Evolutionary conservation across 768 basidiomycete species (phyloP), one percentile per base, ranked within the genome.

Genomic region (Agaricus sinodeliciosus): DNA sequence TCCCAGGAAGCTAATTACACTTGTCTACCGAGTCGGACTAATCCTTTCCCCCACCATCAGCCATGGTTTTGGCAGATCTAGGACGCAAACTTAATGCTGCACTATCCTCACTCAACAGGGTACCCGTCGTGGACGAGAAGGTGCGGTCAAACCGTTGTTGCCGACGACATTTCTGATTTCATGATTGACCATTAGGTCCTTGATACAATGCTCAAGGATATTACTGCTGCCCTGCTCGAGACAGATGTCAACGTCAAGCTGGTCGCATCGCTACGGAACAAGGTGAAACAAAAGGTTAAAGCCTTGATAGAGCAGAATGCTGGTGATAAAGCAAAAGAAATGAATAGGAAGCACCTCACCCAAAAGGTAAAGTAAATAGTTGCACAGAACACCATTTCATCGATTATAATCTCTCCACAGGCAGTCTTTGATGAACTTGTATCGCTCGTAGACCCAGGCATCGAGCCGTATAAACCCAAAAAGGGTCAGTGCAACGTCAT

Each of bases 241-340:
- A 87, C 94, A 16, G 96, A 99, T 71, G 95, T 99, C 59, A 99
- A 99, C 65, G 95, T 99, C 61, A 96, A 95, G 67, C 81, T 98
- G 18, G 96, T 97, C 16, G 80, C 91, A 4, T 81, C 82, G 36
- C 68, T 96, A 51, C 82, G 93, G 57, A 83, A 87, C 57, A 93
- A 92, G 67, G 92, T 98, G 63, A 94, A 94, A 68, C 73, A 80
- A 3, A 94, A 92, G 64, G 91, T 94, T 49, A 87, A 96, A 65
- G 81, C 89, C 4, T 74, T 85, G 18, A 65, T 94, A 19, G 92
- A 94, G 59, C 70, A 73, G 26, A 74, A 67, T 54, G 75, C 69
- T 31, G 69, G 77, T 25, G 89, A 88, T 62, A 87, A 87, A 61
- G 76, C 82, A 34, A 90, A 86, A 61, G 91, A 94, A 49, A 65